Evolutionary conservation across 139 green algal species (phyloP).

Genomic region (Monoraphidium neglectum): DNA sequence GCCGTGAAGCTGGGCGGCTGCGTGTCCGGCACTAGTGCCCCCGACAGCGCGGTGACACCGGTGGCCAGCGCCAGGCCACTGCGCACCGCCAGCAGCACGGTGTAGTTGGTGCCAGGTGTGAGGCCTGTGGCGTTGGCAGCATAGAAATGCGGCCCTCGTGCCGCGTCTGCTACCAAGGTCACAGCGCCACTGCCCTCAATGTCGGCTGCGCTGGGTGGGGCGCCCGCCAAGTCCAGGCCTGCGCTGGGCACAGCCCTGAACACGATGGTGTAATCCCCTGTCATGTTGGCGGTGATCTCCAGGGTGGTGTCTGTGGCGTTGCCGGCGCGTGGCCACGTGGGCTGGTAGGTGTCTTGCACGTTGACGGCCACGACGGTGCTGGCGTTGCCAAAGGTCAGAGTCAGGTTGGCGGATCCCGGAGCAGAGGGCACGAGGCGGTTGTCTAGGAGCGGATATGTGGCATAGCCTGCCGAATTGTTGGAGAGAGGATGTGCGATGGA

Average conservation of each 20-base stretch:
- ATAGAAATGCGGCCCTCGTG: not conserved
- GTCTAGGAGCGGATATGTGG: slow-evolving; percentile 13
- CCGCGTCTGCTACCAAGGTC: not conserved
- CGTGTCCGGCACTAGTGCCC: slow-evolving; percentile 44
- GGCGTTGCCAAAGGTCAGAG: slow-evolving; percentile 12
- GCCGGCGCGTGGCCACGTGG: slow-evolving; percentile 27
- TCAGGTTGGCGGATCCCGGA: slow-evolving; percentile 23
- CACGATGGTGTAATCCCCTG: not conserved
- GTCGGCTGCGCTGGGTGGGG: not conserved
- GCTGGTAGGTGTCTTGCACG: slow-evolving; percentile 42
- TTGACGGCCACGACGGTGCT: slow-evolving; percentile 16
- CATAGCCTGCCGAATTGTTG: not conserved
- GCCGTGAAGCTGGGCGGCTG: slow-evolving; percentile 35
- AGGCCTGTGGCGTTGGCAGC: slow-evolving; percentile 11
- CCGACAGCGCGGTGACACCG: slow-evolving; percentile 32
- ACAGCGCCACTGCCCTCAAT: not conserved
- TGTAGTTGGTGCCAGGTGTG: slow-evolving; percentile 43
- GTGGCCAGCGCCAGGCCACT: slow-evolving; percentile 12
- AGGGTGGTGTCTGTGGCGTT: slow-evolving; percentile 15
- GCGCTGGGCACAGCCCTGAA: not conserved
- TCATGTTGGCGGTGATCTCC: slow-evolving; percentile 37
- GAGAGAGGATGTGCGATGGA: too few relatives aligned
- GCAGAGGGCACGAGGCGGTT: slow-evolving; percentile 21
- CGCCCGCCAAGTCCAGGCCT: slow-evolving; percentile 5
- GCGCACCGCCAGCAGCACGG: slow-evolving; percentile 34